Conservation (phyloP, 1,284 basidiomycete species). For the Sporisorium graminicola region DNA sequence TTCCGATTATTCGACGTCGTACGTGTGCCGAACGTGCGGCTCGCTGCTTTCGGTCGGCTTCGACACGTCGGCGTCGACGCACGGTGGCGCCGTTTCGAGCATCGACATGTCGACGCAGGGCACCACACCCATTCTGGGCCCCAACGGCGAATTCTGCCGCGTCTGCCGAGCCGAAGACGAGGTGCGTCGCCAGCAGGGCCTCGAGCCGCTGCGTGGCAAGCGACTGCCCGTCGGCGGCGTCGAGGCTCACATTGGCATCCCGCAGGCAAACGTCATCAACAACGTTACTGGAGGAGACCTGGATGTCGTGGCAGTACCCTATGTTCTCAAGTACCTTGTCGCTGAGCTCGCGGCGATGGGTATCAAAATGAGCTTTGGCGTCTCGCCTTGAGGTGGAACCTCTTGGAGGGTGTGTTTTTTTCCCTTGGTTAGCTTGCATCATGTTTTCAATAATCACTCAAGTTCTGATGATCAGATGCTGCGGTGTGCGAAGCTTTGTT, state of each 20-base stretch:
- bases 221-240: conserved; percentile 41
- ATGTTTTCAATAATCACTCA: neutral
- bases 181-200: conserved; percentile 32
- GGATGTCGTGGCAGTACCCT: conserved; percentile 81
- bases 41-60: conserved; percentile 87
- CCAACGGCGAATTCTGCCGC: conserved; percentile 66
- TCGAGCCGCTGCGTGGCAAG: conserved; percentile 43
- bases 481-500: no score
- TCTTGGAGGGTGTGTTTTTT: neutral
- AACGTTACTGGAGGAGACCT: conserved; percentile 57
- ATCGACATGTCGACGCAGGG: conserved; percentile 42
- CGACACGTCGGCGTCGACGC: conserved; percentile 36
- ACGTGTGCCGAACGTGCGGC: conserved; percentile 96
- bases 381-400: conserved; percentile 25
- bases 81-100: conserved; percentile 34
- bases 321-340: conserved; percentile 76
- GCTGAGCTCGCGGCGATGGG: conserved; percentile 76
- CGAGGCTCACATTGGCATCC: conserved; percentile 48
- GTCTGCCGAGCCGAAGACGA: conserved; percentile 61
- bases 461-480: neutral
- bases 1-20: conserved; percentile 98
- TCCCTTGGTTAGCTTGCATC: neutral
- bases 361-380: conserved; percentile 71
- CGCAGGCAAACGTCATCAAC: conserved; percentile 48
- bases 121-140: conserved; percentile 51